Evolutionary conservation across 345 rosid species (phyloP), one percentile per base, ranked within the genome.

Genomic region (Pseudoturritis turrita): DNA sequence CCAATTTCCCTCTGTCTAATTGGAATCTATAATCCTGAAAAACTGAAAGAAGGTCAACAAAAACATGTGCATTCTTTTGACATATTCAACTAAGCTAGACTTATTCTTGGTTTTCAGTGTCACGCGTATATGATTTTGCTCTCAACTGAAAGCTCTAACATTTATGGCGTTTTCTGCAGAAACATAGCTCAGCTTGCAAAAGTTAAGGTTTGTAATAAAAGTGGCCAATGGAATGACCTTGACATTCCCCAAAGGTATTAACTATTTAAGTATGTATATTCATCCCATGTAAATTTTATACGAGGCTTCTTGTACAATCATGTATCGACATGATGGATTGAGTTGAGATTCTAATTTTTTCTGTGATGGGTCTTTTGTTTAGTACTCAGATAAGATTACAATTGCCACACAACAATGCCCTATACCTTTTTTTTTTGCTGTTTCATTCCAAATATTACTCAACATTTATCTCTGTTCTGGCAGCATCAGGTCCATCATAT

Each of bases 401-500:
- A 29, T 29, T 29, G 35, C 35, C 35, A 29, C 35, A 29, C 7
- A 29, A 29, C 35, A 29, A 29, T 29, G 35, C 7, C 35, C 35
- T n/a, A n/a, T n/a, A n/a, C n/a, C n/a, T n/a, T n/a, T n/a, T n/a
- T 25, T 19, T 46, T 61, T 64, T 19, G 31, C 15, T 28, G 18
- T 33, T 49, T 21, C 18, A 21, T 46, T 3, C 37, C 22, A 3
- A 40, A 23, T 54, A 4, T 12, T 46, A 25, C 3, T 56, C 9
- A 15, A 47, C 45, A 26, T 26, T 37, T 5, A 9, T 28, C 52
- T 18, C 39, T 65, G 31, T 44, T 17, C 36, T 41, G 66, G 31
- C 94, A 90, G 95, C 73, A 89, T 93, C 73, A 89, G 96, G 77
- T 94, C 97, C 11, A 86, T 94, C 4, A 81, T 89, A 12, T 91